Base-by-base conservation (phyloP, 164 flowering plant genomes). In the Taxillus chinensis region DNA sequence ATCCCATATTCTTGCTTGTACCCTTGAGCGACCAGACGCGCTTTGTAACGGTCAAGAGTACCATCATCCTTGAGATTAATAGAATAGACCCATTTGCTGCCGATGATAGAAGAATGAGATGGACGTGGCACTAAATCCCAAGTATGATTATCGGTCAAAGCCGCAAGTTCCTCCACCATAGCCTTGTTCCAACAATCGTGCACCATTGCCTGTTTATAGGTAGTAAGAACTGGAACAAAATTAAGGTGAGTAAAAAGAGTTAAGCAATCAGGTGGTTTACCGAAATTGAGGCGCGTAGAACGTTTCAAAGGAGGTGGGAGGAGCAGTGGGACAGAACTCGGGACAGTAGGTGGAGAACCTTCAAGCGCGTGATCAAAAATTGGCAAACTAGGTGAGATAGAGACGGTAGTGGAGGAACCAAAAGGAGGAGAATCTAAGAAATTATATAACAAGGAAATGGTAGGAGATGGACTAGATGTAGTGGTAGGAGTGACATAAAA, bases 1-100 rank as follows among this genome's bases (percentile, higher is more conserved):
- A 55, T 27, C 41, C 59, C 59, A 39, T 55, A 55, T 55, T 55
- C 59, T 12, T 55, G 39, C 39, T 55, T 55, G 5, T 27, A 55
- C 8, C 5, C 59, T 39, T 55, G 59, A 27, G 59, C 59, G 1
- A 17, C 59, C 1, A 54, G 38, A n/a, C 57, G 8, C 1, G n/a
- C 57, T 54, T 54, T 54, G n/a, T 8, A 14, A 7, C 57, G 9
- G 3, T 54, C 57, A 3, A 54, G 27, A 10, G 59, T 15, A 9
- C 39, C 59, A 55, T 55, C 13, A 7, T 1, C 2, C 10, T 55
- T 27, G 37, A 55, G 38, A 1, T 55, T 55, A 39, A 55, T 6
- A 39, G 59, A 2, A 39, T 55, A 55, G 8, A 55, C 41, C 59
- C 59, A 55, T 55, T 55, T 55, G 5, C 5, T 55, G 13, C 59